Base-by-base conservation (phyloP, 305 asterid species). In the Petunia hybrid region DNA sequence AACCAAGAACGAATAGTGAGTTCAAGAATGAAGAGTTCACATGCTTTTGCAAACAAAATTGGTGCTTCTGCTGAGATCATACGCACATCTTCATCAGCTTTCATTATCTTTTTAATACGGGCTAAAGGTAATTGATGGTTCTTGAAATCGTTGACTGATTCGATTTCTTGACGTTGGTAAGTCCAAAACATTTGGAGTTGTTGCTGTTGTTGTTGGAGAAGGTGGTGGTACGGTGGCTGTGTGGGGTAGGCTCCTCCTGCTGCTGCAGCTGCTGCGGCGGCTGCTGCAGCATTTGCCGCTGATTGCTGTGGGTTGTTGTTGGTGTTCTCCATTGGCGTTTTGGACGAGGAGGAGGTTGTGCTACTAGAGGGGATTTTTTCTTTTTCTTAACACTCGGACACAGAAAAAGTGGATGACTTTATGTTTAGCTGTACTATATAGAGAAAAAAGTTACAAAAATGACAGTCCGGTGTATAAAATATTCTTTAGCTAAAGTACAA, bases 21-120 rank as follows among this genome's bases (percentile, higher is more conserved):
- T 84, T 95, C 98, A 39, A 95, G 91, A 80, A 95, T 95, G 92
- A 95, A 95, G 63, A 95, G 92, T 89, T 95, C 99, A 83, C 97
- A 95, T 12, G 99, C 99, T 88, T 95, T 95, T 5, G 99, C 94
- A 87, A 95, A 95, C 53, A 95, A 91, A 63, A 95, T 90, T 38
- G 98, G 97, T 4, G 97, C 96, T 89, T 95, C 98, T 38, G 98
- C 99, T 4, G 99, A 95, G 68, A 95, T 93, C 99, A 95, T 95
- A 10, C 98, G 97, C 75, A 95, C 99, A 76, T 95, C 99, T 74
- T 95, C 99, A 63, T 95, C 99, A 14, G 99, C 97, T 82, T 92
- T 95, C 99, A 95, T 95, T 87, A 89, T 89, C 84, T 95, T 95
- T 91, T 93, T 95, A 86, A 95, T 95, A 73, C 98, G 89, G 64